Conservation (phyloP, 805 yeast species). For the Lipomyces spencermartinsiae region DNA sequence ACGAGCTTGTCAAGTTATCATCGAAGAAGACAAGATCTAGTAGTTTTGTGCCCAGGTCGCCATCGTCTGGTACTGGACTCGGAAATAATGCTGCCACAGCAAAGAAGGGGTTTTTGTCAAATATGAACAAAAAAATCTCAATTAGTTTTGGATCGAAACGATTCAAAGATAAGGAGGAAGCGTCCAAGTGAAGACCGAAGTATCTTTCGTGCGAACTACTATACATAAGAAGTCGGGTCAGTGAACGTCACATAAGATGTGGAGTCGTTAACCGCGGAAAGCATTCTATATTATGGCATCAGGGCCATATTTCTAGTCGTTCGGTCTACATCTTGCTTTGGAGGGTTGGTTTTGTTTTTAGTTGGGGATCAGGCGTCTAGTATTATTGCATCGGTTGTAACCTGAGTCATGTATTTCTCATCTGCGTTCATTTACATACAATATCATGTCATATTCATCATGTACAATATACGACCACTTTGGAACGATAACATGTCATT, state of each 20-base stretch:
- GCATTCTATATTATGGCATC: background rate
- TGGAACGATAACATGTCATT: background rate
- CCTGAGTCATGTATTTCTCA: background rate
- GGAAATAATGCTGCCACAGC: background rate
- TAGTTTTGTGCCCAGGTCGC: background rate
- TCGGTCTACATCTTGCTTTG: background rate
- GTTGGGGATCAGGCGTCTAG: background rate
- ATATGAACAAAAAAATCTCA: conserved; percentile 11
- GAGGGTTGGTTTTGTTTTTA: background rate
- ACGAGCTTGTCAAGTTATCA: conserved; percentile 28
- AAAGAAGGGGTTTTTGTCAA: conserved; percentile 22
- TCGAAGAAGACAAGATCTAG: conserved; percentile 17
- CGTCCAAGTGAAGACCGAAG: background rate
- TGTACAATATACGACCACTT: background rate
- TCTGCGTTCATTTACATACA: background rate
- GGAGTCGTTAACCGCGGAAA: too few species aligned
- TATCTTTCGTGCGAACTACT: background rate
- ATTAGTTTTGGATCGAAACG: conserved; percentile 18
- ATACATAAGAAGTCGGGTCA: background rate
- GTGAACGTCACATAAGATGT: too few species aligned
- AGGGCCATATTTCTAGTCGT: background rate
- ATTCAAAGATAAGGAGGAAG: conserved; percentile 8
- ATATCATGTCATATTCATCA: background rate
- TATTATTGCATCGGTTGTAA: background rate
- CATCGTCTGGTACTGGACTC: background rate